Evolutionary conservation across 2,329 filamentous ascomycete genomes (phyloP), one percentile per base, ranked within the genome.

Genomic region (Phoma sp.): DNA sequence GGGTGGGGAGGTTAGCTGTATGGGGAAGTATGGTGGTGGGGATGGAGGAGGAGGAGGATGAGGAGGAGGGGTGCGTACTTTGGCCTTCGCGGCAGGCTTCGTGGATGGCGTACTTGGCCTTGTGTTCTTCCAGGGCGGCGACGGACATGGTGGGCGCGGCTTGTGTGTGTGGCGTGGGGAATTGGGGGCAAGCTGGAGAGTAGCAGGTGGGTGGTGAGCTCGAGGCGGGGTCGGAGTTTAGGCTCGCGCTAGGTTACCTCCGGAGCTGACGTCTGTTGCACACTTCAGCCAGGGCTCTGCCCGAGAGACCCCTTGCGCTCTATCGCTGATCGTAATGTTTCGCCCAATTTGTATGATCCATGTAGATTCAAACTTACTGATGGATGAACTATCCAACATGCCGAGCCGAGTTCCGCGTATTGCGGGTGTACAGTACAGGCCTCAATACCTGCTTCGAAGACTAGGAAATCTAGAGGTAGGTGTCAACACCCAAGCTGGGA

Each of bases 81-180:
- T 86, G 89, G 37, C 93, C 92, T 74, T 96, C 91, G 52, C 93
- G 85, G 58, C 89, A 89, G 37, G 93, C 93, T 62, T 90, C 90
- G 71, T 98, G 93, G 38, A 97, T 88, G 25, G 91, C 89, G 65
- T 88, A 97, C 66, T 89, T 91, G 46, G 86, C 80, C 47, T 67
- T 70, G 37, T 67, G 60, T 30, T 73, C 69, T 43, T 73, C 64
- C 57, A 69, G 64, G 8, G 38, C 50, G 25, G 40, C 32, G 40
- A 47, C 45, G 11, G 46, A 47, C 45, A 46, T 53, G 9, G 40
- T 37, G 14, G 2, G 29, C 10, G 32, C 33, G 18, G 18, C 25
- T 10, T 23, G 33, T 29, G 14, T 22, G 14, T 38, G 44, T 47
- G 33, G 24, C 14, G 25, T 37, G n/a, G 24, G 14, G 30, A 29